phyloP scores from a whole-genome alignment of 1,284 basidiomycete species.

The Ceratorhiza oryzae-sativae region DNA sequence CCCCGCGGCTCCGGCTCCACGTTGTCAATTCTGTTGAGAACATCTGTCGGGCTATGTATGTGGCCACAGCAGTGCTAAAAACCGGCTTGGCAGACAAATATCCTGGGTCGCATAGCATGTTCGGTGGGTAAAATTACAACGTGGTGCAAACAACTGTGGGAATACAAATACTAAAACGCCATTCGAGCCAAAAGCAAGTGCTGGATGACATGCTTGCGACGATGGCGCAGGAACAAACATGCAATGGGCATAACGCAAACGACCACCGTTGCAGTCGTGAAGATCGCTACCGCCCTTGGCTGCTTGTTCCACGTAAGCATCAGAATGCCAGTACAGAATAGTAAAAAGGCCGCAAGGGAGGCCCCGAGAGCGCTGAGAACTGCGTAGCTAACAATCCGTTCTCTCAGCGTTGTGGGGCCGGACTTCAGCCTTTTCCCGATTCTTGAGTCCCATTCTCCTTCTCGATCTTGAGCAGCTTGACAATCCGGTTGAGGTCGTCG shows the following conservation, averaged over 20 bases:
- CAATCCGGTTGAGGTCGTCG: slow-evolving; percentile 9
- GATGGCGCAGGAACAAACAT: slow-evolving; percentile 26
- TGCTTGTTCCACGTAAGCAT: slow-evolving; percentile 34
- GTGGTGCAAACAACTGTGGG: background rate
- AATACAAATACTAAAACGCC: background rate
- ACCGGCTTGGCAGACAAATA: background rate
- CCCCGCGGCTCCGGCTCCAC: background rate
- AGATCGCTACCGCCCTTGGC: slow-evolving; percentile 20
- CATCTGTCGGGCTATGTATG: background rate
- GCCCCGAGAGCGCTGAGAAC: slow-evolving; percentile 8
- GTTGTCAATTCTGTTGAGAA: background rate
- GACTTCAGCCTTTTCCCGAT: background rate
- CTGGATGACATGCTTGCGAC: slow-evolving; percentile 34
- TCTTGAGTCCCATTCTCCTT: background rate
- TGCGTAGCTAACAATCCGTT: background rate
- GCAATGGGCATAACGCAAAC: slow-evolving; percentile 3
- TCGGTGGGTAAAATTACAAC: background rate
- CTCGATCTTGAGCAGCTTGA: slow-evolving; percentile 12
- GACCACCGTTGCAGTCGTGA: slow-evolving; percentile 27
- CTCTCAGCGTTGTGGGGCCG: slow-evolving; percentile 6
- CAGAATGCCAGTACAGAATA: slow-evolving; percentile 24
- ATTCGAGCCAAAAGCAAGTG: slow-evolving; percentile 11
- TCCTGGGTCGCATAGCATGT: background rate
- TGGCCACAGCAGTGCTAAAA: background rate
- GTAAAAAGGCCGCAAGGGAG: background rate